These are phyloP conservation scores for Haematococcus lacustris DNA, from an alignment of 139 green algal species.

Conservation along the genomic window DNA sequence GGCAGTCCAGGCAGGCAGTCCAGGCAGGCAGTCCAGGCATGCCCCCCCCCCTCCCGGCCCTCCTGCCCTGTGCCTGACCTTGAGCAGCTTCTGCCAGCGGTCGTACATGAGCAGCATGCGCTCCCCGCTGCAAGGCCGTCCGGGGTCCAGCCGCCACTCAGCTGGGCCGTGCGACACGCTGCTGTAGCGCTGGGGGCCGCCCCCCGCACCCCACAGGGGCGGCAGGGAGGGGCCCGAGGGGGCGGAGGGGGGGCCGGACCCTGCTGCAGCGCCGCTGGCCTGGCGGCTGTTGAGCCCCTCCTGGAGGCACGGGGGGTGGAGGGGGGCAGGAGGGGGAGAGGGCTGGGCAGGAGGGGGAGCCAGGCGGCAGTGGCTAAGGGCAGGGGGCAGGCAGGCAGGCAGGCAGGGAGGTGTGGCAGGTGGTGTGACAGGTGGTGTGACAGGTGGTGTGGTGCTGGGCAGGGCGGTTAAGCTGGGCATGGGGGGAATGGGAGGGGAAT, in stretches of 20 bases:
- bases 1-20: no score
- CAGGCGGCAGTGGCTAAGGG: no score
- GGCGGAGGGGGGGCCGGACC: neutral
- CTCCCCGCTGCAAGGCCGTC: conserved; percentile 72
- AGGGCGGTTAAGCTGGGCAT: neutral
- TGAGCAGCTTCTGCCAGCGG: conserved; percentile 42
- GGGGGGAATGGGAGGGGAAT: no score
- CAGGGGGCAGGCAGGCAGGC: no score
- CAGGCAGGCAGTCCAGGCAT: no score
- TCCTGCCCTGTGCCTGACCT: no score
- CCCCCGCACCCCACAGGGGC: neutral
- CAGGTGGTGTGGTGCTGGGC: neutral
- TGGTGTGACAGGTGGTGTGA: no score
- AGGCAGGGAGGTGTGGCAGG: no score
- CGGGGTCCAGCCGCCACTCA: conserved; percentile 50
- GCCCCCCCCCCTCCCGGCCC: no score
- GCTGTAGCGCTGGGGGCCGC: conserved; percentile 1
- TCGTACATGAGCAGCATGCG: conserved; percentile 87
- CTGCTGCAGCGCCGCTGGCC: neutral
- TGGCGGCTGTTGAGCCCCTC: neutral
- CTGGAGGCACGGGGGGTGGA: neutral
- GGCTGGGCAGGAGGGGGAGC: no score
- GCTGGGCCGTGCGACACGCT: neutral
- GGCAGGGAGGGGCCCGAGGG: neutral
- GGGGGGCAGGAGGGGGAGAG: neutral